These are phyloP conservation scores for Chrysopogon serrulatus DNA, from an alignment of 176 grass and related monocot species.

Conservation along the genomic window DNA sequence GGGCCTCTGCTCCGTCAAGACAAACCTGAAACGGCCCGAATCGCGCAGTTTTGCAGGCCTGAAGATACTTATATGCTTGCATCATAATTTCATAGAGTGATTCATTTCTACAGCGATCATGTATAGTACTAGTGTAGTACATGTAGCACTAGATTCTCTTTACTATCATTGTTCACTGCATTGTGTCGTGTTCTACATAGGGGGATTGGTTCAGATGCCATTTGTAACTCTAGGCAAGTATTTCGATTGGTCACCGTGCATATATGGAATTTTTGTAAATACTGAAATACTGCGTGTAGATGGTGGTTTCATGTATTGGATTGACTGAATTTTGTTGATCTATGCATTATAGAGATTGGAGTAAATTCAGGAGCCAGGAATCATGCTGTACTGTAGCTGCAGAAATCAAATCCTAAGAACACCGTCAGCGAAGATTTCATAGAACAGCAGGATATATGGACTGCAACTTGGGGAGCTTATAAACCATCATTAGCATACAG, in stretches of 20 bases:
- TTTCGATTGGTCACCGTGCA: not conserved
- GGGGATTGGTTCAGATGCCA: not conserved
- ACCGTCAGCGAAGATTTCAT: not conserved
- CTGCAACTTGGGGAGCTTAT: no score
- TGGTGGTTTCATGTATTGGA: not conserved
- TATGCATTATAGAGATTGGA: not conserved
- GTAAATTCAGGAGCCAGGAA: not conserved
- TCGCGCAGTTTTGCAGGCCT: not conserved
- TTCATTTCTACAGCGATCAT: not conserved
- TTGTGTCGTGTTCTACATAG: not conserved
- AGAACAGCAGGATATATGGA: no score
- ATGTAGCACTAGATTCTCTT: not conserved
- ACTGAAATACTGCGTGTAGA: no score
- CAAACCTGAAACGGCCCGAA: conserved; percentile 7
- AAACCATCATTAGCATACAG: no score
- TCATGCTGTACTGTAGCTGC: not conserved
- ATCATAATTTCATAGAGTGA: not conserved
- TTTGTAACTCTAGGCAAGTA: not conserved
- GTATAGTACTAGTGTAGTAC: not conserved
- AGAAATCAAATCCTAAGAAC: not conserved
- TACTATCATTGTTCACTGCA: not conserved
- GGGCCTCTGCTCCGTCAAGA: conserved; percentile 19
- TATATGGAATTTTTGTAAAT: not conserved
- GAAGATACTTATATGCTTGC: not conserved
- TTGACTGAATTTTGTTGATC: not conserved